Evolutionary conservation across 2,329 filamentous ascomycete species (phyloP).

Genomic region (Chaetomium sp.): DNA sequence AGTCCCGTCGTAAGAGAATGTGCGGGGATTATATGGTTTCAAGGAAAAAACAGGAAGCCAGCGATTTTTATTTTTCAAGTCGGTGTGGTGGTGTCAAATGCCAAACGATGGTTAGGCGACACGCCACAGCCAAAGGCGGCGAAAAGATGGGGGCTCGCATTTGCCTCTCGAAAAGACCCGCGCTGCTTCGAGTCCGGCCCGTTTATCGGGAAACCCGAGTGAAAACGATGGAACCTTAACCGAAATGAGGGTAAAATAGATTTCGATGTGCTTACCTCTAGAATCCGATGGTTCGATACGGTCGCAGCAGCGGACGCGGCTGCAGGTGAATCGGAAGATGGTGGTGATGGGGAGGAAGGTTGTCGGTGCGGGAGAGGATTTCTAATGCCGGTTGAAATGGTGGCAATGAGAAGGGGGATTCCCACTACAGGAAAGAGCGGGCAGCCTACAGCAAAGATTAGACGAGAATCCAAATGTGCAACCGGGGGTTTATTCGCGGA

Average conservation of each 20-base stretch:
- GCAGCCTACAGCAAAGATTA: slow-evolving; percentile 6
- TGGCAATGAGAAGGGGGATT: slow-evolving; percentile 11
- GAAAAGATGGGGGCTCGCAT: not conserved
- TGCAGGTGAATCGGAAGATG: not conserved
- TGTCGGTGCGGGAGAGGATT: not conserved
- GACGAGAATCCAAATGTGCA: slow-evolving; percentile 3
- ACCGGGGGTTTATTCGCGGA: not conserved
- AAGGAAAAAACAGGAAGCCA: not conserved
- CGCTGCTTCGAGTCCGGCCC: not conserved
- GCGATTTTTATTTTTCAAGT: not conserved
- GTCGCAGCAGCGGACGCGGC: too few relatives aligned
- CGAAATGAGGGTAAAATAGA: not conserved
- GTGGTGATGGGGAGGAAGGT: not conserved
- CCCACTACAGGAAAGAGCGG: slow-evolving; percentile 1
- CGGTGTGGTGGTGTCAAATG: slow-evolving; percentile 7
- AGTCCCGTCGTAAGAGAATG: not conserved
- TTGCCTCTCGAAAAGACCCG: too few relatives aligned
- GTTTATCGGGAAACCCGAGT: slow-evolving; percentile 1
- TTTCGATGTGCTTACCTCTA: slow-evolving; percentile 1
- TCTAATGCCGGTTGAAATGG: slow-evolving; percentile 9
- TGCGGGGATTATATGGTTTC: too few relatives aligned
- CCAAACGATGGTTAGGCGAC: slow-evolving; percentile 6
- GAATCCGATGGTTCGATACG: not conserved
- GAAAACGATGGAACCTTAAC: too few relatives aligned
- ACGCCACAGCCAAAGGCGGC: slow-evolving; percentile 1